Evolutionary conservation across 352 stramenopile species (phyloP).

Genomic region (Lagenidium giganteum): DNA sequence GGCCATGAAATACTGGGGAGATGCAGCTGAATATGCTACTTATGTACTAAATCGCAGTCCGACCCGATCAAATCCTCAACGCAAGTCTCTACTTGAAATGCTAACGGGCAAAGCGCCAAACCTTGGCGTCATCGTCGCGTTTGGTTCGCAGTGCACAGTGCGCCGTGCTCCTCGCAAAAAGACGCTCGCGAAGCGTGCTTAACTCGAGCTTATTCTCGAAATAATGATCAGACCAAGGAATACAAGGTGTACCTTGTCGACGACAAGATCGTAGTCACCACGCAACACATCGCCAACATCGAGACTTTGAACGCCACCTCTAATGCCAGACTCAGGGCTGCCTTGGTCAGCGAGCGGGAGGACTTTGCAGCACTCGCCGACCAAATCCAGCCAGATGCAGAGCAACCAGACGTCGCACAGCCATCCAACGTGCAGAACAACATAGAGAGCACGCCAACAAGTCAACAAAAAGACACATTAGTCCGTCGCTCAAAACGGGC

Average conservation of each 20-base stretch:
- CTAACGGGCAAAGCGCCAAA: background rate
- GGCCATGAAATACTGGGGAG: conserved; percentile 15
- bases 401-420: too few species aligned
- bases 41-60: conserved; percentile 25
- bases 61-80: conserved; percentile 6
- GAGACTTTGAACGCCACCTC: conserved; percentile 9
- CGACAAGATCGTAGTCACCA: conserved; percentile 7
- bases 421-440: too few species aligned
- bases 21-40: conserved; percentile 16
- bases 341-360: too few species aligned
- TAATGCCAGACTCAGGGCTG: too few species aligned
- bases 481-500: too few species aligned
- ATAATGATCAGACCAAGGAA: conserved; percentile 18
- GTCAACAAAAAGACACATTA: too few species aligned
- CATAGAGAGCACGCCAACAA: too few species aligned
- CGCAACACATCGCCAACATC: conserved; percentile 8
- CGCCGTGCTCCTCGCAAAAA: conserved; percentile 12
- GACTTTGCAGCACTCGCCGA: too few species aligned
- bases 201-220: conserved; percentile 9
- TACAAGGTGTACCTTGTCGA: conserved; percentile 9
- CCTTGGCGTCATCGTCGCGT: conserved; percentile 5
- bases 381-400: too few species aligned
- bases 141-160: conserved; percentile 14
- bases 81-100: conserved; percentile 10
- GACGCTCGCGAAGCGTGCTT: background rate